phyloP scores from a whole-genome alignment of 768 basidiomycete species.

The Russula sp. region DNA sequence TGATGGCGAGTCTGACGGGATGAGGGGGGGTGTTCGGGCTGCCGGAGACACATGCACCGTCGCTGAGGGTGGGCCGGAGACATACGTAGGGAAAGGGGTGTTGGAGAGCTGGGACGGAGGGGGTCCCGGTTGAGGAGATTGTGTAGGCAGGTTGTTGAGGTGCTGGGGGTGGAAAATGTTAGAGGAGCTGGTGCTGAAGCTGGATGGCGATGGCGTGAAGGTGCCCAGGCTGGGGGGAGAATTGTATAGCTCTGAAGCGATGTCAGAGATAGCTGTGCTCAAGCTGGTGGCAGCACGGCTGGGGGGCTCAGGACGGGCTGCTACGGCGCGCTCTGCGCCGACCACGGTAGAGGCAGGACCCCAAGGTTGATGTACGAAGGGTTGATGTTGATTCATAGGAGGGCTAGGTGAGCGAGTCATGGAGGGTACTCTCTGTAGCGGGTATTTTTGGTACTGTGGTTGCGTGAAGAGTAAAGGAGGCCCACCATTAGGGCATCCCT shows the following conservation, averaged over 20 bases:
- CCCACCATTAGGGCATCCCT: neutral
- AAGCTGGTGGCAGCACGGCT: constrained; percentile 6
- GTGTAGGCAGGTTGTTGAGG: neutral
- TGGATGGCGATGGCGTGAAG: neutral
- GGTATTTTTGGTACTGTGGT: neutral
- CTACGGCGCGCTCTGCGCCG: neutral
- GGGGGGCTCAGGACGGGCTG: neutral
- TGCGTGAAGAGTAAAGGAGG: neutral
- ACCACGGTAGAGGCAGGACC: neutral
- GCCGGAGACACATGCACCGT: neutral
- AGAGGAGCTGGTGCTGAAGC: neutral
- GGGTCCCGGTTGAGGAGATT: neutral
- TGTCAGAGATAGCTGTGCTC: constrained; percentile 6
- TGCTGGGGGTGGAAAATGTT: neutral
- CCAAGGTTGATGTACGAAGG: neutral
- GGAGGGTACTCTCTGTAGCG: neutral
- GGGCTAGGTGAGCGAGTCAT: constrained; percentile 1
- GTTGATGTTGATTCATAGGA: neutral
- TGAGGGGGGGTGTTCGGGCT: neutral
- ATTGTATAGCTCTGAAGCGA: neutral
- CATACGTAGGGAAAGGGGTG: neutral
- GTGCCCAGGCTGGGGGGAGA: neutral
- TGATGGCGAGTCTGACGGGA: neutral
- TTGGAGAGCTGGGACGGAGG: neutral
- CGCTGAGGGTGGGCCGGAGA: neutral